phyloP scores from a whole-genome alignment of 495 filamentous ascomycete genomes.

The Parathielavia appendiculata region DNA sequence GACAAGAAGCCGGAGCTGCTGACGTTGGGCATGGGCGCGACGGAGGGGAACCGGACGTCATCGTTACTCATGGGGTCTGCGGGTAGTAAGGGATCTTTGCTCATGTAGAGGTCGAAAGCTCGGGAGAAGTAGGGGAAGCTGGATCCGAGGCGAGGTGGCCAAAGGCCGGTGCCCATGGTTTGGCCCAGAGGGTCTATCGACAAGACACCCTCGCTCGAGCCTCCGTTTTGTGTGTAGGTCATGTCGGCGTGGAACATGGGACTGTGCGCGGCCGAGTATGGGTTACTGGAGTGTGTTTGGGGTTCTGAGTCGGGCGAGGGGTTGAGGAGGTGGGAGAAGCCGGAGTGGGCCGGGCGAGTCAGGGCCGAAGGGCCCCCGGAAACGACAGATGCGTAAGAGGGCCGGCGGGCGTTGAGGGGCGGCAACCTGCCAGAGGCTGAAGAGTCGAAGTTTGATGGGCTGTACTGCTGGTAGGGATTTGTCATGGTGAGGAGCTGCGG shows the following conservation, averaged over 20 bases:
- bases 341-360: constrained; percentile 44
- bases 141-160: constrained; percentile 39
- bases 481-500: constrained; percentile 30
- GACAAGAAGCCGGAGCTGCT: constrained; percentile 54
- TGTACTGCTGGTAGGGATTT: constrained; percentile 28
- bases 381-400: constrained; percentile 78
- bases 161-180: constrained; percentile 10
- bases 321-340: constrained; percentile 60
- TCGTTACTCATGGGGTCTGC: constrained; percentile 11
- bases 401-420: constrained; percentile 35
- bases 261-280: constrained; percentile 27
- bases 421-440: constrained; percentile 18
- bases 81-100: constrained; percentile 28
- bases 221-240: constrained; percentile 2
- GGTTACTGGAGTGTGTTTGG: constrained; percentile 36
- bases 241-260: constrained; percentile 19
- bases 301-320: constrained; percentile 40
- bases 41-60: constrained; percentile 23
- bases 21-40: constrained; percentile 24
- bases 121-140: constrained; percentile 55
- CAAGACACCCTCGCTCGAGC: constrained; percentile 9
- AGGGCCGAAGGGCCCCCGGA: constrained; percentile 54
- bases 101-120: constrained; percentile 51
- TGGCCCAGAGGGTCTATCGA: background rate
- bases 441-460: constrained; percentile 23